Evolutionary conservation across 768 basidiomycete genomes (phyloP).

Genomic region (Lyophyllum shimeji): DNA sequence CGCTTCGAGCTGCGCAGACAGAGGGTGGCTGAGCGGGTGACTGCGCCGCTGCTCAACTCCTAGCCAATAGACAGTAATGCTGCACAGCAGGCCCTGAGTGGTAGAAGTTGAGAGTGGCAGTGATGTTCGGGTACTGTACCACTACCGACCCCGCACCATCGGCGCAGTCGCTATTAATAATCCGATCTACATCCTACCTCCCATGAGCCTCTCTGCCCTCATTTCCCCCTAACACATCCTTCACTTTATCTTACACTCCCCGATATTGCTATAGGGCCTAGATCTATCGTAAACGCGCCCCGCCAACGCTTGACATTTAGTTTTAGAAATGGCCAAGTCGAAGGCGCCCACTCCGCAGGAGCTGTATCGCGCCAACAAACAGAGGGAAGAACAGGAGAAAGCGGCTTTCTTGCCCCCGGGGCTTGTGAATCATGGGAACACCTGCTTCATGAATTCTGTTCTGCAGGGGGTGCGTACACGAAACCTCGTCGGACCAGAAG

Average conservation of each 20-base stretch:
- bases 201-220: background rate
- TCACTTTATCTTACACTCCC: background rate
- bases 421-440: slow-evolving; percentile 80
- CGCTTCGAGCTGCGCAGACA: background rate
- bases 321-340: slow-evolving; percentile 45
- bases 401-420: slow-evolving; percentile 69
- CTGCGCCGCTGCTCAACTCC: background rate
- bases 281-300: background rate
- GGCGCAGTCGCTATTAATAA: slow-evolving; percentile 6
- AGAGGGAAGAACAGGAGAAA: slow-evolving; percentile 62
- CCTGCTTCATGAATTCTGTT: slow-evolving; percentile 96
- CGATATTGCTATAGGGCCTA: background rate
- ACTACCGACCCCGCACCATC: slow-evolving; percentile 4
- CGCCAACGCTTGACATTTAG: background rate
- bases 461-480: slow-evolving; percentile 72
- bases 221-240: background rate
- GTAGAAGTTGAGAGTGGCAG: background rate
- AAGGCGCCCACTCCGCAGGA: slow-evolving; percentile 65
- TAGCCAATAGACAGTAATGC: background rate
- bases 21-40: background rate
- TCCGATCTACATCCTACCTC: slow-evolving; percentile 1
- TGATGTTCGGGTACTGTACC: background rate
- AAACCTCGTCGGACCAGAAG: slow-evolving; percentile 8
- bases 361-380: slow-evolving; percentile 53
- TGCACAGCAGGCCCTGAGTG: background rate